Evolutionary conservation across 2,329 filamentous ascomycete genomes (phyloP).

Genomic region (Truncatella angustata): DNA sequence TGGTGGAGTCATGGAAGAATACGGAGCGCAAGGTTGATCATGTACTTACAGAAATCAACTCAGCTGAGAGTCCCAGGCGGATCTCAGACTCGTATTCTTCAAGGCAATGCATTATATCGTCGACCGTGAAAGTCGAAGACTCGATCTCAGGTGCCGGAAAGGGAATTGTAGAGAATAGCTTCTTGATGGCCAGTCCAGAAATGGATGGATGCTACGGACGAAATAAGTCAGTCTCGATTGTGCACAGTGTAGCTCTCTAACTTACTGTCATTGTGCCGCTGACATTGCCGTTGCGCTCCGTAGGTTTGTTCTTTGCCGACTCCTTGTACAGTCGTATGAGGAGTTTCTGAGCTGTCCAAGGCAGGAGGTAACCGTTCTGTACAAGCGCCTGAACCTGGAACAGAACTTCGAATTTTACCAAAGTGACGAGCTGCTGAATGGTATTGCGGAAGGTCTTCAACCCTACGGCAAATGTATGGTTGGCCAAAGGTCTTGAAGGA

Average conservation of each 20-base stretch:
- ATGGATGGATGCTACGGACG: conserved; percentile 29
- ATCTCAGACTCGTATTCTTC: conserved; percentile 40
- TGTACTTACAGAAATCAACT: conserved; percentile 18
- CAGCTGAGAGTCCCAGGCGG: conserved; percentile 21
- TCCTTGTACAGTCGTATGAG: conserved; percentile 36
- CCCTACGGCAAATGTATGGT: conserved; percentile 18
- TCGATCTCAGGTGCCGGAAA: conserved; percentile 52
- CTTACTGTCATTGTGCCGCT: not conserved
- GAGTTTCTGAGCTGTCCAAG: conserved; percentile 46
- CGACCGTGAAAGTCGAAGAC: conserved; percentile 34
- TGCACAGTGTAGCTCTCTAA: too few species aligned
- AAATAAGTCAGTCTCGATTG: too few species aligned
- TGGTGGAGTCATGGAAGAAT: too few species aligned
- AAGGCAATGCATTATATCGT: conserved; percentile 31
- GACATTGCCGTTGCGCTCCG: not conserved
- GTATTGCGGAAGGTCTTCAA: conserved; percentile 32
- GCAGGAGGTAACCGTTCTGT: conserved; percentile 61
- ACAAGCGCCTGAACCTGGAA: conserved; percentile 65
- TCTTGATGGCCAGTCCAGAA: conserved; percentile 52
- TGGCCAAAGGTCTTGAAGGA: conserved; percentile 11
- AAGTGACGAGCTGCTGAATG: conserved; percentile 24
- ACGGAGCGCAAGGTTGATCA: too few species aligned
- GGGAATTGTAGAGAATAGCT: conserved; percentile 49
- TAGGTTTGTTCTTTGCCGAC: conserved; percentile 22
- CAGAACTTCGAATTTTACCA: conserved; percentile 50